Percentiles rank a stretch among this genome's conserved stretches.
These are phyloP conservation scores for Candida krabiensis DNA, from an alignment of 805 yeast genomes.

Conservation along the genomic window DNA sequence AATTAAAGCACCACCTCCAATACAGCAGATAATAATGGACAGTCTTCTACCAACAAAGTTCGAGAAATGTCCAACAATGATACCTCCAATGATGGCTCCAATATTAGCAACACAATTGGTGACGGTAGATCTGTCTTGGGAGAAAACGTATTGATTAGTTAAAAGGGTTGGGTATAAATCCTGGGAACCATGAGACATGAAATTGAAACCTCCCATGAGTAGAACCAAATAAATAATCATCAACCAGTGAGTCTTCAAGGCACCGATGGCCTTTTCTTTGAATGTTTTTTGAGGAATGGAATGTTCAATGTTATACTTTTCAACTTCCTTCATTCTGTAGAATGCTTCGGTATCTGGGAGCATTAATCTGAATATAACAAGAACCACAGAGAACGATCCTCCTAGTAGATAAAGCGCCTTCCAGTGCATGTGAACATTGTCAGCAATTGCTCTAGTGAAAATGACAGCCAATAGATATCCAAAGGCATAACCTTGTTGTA, in stretches of 20 bases:
- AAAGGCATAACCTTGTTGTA: slow-evolving; percentile 80
- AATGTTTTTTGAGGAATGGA: slow-evolving; percentile 34
- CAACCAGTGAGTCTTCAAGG: slow-evolving; percentile 55
- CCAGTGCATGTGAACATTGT: slow-evolving; percentile 55
- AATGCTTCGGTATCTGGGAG: slow-evolving; percentile 57
- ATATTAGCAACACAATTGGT: slow-evolving; percentile 57
- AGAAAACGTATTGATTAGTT: slow-evolving; percentile 43
- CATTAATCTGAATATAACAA: slow-evolving; percentile 41
- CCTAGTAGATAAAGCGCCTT: slow-evolving; percentile 68
- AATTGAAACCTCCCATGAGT: slow-evolving; percentile 63
- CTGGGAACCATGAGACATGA: slow-evolving; percentile 64
- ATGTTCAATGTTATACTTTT: slow-evolving; percentile 31
- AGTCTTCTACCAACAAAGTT: slow-evolving; percentile 58
- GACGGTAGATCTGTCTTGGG: slow-evolving; percentile 48
- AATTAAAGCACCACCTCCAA: slow-evolving; percentile 58
- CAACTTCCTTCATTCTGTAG: slow-evolving; percentile 39
- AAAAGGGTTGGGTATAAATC: slow-evolving; percentile 60
- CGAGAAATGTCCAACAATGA: slow-evolving; percentile 53
- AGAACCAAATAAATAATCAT: slow-evolving; percentile 55
- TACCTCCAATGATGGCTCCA: slow-evolving; percentile 60
- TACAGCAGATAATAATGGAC: slow-evolving; percentile 49
- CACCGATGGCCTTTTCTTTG: slow-evolving; percentile 33
- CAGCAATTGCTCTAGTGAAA: slow-evolving; percentile 62
- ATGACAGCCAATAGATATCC: slow-evolving; percentile 67
- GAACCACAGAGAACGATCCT: slow-evolving; percentile 52